A percentile compares a stretch with the other conserved stretches of the same genome.
Evolutionary conservation across 2,329 filamentous ascomycete genomes (phyloP).

Genomic region (Trichoderma semiorbis): DNA sequence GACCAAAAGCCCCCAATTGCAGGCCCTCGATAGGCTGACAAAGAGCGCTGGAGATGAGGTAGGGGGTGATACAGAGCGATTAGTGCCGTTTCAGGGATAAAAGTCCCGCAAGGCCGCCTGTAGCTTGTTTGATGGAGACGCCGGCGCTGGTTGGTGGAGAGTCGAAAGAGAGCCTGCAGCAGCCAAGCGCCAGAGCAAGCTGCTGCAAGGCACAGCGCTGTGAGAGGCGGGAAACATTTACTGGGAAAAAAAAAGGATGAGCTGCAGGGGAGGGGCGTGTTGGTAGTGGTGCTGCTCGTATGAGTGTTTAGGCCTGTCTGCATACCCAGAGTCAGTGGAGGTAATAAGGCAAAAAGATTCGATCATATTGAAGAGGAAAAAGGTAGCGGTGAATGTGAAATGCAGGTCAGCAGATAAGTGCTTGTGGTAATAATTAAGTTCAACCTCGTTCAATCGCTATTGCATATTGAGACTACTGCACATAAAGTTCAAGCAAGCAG

Average conservation of each 20-base stretch:
- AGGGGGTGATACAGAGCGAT: conserved; percentile 8
- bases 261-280: neutral
- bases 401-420: neutral
- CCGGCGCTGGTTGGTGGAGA: conserved; percentile 3
- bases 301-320: neutral
- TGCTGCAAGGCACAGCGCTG: conserved; percentile 15
- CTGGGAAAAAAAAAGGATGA: neutral
- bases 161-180: neutral
- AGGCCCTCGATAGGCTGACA: conserved; percentile 7
- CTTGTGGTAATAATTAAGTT: neutral
- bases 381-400: neutral
- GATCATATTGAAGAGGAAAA: neutral
- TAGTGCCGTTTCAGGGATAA: conserved; percentile 18
- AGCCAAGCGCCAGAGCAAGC: neutral
- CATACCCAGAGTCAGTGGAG: too few relatives aligned
- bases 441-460: neutral
- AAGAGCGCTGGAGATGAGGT: conserved; percentile 13
- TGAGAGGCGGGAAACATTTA: neutral
- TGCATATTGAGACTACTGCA: neutral
- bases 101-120: conserved; percentile 11
- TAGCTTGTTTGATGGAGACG: conserved; percentile 17
- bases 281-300: neutral
- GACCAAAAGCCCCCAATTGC: neutral
- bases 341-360: neutral
- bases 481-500: neutral